Percentiles rank a stretch among this genome's conserved stretches.
phyloP scores from a whole-genome alignment of 1,284 basidiomycete species.

The Cryptococcus deneoformans region DNA sequence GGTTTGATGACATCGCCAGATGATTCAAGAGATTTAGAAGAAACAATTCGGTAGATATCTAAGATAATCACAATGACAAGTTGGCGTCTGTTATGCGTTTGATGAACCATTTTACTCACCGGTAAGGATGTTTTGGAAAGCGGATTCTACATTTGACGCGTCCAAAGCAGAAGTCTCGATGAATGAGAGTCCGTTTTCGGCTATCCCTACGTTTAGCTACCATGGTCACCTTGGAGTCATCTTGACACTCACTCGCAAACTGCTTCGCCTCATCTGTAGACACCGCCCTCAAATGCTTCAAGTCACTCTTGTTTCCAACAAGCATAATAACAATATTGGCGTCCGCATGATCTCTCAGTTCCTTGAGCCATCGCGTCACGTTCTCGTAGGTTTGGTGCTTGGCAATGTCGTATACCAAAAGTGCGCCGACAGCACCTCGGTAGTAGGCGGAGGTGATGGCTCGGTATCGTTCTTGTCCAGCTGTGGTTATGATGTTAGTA shows the following conservation, averaged over 20 bases:
- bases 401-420: slow-evolving; percentile 90
- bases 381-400: slow-evolving; percentile 96
- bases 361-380: slow-evolving; percentile 97
- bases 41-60: slow-evolving; percentile 96
- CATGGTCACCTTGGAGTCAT: not conserved
- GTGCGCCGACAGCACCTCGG: slow-evolving; percentile 91
- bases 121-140: slow-evolving; percentile 96
- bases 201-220: slow-evolving; percentile 35
- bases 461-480: slow-evolving; percentile 97
- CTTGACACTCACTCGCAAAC: slow-evolving; percentile 65
- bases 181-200: slow-evolving; percentile 84
- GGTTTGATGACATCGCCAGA: slow-evolving; percentile 68
- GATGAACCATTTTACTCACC: slow-evolving; percentile 56
- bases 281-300: slow-evolving; percentile 94
- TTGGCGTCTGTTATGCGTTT: not conserved
- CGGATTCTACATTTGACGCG: slow-evolving; percentile 94
- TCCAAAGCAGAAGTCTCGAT: slow-evolving; percentile 99
- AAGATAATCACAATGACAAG: not conserved
- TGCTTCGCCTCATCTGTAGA: slow-evolving; percentile 88
- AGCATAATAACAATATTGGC: slow-evolving; percentile 94
- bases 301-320: slow-evolving; percentile 95
- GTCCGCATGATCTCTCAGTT: slow-evolving; percentile 90
- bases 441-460: slow-evolving; percentile 99
- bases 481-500: slow-evolving; percentile 49
- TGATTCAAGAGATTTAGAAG: slow-evolving; percentile 81